Base-by-base conservation (phyloP, 108 stramenopile species). In the Discostella pseudostelligera region DNA sequence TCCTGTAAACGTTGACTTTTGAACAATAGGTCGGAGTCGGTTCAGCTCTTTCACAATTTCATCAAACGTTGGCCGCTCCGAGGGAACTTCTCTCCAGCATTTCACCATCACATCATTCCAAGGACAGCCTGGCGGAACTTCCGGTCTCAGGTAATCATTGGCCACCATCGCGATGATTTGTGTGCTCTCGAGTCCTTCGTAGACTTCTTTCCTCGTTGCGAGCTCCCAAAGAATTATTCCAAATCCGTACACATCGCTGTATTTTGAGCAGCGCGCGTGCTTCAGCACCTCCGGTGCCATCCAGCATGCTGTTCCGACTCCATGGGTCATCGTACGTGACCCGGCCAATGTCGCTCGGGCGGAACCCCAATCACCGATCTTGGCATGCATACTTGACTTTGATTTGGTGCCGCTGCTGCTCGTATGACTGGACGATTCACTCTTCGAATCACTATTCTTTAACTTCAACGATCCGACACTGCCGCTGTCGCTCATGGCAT, bases 291-390 rank as follows among this genome's bases (percentile, higher is more conserved):
- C 98, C 0, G 98, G 98, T 9, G 98, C 96, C 44, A 97, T 76
- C 96, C 96, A 99, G 66, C 96, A 96, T 19, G 98, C 94, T 12
- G 96, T 97, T 46, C 98, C 98, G 13, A 96, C 95, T n/a, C 96
- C 96, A 70, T 96, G 97, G 3, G 97, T 96, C 95, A 97, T 96
- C 10, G 91, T 96, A 60, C 87, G 70, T 17, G 88, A 87, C 4
- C 90, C 90, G 10, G 90, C 86, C 42, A 90, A 65, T 8, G 88
- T 82, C 45, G 96, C 96, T 35, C 97, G 75, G 24, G 97, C 95
- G 19, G 92, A 96, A 20, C 96, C 95, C 96, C 95, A 98, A 74
- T 98, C 97, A 8, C 97, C 96, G 61, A 98, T 97, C 65, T 95
- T 92, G 13, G 94, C 89, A 26, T 82, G 66, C 59, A 93, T 74